Base-by-base conservation (phyloP, 805 yeast genomes). In the Metschnikowia bowlesiae region DNA sequence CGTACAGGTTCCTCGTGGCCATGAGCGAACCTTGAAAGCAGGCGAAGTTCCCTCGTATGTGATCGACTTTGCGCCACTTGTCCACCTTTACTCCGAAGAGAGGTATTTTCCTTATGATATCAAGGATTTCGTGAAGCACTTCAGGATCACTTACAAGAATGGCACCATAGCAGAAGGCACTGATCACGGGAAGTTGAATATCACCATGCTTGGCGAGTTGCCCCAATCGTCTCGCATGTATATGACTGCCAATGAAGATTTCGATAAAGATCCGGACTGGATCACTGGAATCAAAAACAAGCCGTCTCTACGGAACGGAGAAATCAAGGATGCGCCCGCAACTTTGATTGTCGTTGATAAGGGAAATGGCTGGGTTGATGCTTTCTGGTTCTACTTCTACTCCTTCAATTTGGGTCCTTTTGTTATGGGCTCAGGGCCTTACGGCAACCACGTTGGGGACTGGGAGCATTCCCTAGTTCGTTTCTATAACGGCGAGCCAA, bases 351-450 rank as follows among this genome's bases (percentile, higher is more conserved):
- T 89, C 1, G 91, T 88, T 0, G 97, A 92, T 62, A 91, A 90
- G 64, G 97, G 96, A 1, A 86, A 89, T 58, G 96, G 96, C 3
- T 84, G 94, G 89, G 87, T 91, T 0, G 99, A 92, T 65, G 89
- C 97, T 0, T 92, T 81, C 64, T 92, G 98, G 97, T 94, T 92
- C 66, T 91, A 89, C 63, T 92, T 92, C 63, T 92, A 94, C 64
- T 85, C 96, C 1, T 92, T 92, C 73, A 92, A 92, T 64, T 73
- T 88, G 56, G 99, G 99, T 0, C 97, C 99, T 0, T 92, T 84
- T 69, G 97, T 92, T 8, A 90, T 92, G 97, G 98, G 98, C 2
- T 79, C 81, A 35, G 99, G 99, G 0, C 99, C 99, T 0, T 94
- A 86, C 73, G 99, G 99, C 0, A 87, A 92, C 64, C 99, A 92